Evolutionary conservation across 2,329 filamentous ascomycete genomes (phyloP).

Genomic region (Trichoderma sp.): DNA sequence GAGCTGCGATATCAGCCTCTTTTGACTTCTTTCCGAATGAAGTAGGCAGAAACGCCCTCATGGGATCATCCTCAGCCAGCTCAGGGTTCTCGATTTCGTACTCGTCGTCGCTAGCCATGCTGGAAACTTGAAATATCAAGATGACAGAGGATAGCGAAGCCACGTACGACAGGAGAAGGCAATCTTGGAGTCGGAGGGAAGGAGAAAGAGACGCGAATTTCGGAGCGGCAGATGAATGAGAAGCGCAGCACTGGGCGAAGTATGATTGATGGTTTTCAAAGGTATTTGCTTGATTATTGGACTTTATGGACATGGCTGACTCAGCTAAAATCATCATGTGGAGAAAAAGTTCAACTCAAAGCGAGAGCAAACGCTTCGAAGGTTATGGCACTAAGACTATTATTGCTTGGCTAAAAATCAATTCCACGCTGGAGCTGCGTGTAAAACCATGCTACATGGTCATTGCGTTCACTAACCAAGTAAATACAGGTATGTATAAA

Average conservation of each 20-base stretch:
- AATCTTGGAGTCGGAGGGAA: not conserved
- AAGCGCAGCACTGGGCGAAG: not conserved
- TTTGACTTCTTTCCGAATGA: constrained; percentile 81
- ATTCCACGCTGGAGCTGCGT: too few species aligned
- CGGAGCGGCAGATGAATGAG: constrained; percentile 14
- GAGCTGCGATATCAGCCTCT: constrained; percentile 69
- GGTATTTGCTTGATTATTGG: not conserved
- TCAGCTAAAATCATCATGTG: not conserved
- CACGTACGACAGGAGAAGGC: not conserved
- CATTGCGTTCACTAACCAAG: too few species aligned
- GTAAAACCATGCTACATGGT: too few species aligned
- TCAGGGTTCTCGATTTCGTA: constrained; percentile 53
- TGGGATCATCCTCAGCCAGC: constrained; percentile 61
- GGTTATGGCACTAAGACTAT: too few species aligned
- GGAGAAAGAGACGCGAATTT: constrained; percentile 19
- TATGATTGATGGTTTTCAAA: not conserved
- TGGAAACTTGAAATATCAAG: constrained; percentile 21
- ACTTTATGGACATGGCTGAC: not conserved
- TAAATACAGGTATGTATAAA: too few species aligned
- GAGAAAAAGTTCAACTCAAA: not conserved
- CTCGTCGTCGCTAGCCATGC: constrained; percentile 61
- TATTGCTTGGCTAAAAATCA: not conserved
- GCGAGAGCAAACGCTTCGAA: not conserved
- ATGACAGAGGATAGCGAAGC: constrained; percentile 4
- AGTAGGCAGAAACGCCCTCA: constrained; percentile 73